A percentile compares a stretch with the other conserved stretches of the same genome.
Conservation (phyloP, 1,284 basidiomycete genomes). For the Marasmius oreades region DNA sequence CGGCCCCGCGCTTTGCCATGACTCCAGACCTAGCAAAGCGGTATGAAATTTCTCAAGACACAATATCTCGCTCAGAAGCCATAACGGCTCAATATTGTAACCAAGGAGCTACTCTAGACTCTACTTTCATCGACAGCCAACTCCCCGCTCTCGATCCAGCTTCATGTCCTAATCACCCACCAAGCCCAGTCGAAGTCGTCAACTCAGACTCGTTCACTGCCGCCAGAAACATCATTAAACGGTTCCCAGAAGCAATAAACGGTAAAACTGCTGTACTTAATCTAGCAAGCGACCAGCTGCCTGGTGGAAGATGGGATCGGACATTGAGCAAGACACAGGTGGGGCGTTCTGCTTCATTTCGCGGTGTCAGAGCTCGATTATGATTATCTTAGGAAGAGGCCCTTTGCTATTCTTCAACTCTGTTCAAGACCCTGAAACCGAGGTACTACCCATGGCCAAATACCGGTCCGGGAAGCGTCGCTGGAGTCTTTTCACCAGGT, state of each 20-base stretch:
- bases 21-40: background rate
- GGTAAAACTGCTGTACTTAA: slow-evolving; percentile 37
- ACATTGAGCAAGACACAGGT: slow-evolving; percentile 34
- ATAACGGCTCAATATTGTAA: background rate
- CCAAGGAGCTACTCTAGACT: slow-evolving; percentile 5
- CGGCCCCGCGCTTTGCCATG: too few relatives aligned
- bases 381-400: slow-evolving; percentile 33
- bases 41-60: background rate
- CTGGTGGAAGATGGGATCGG: slow-evolving; percentile 31
- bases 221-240: slow-evolving; percentile 1
- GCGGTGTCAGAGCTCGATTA: background rate
- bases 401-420: slow-evolving; percentile 43
- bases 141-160: slow-evolving; percentile 2
- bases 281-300: slow-evolving; percentile 35
- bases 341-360: too few relatives aligned
- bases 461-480: slow-evolving; percentile 33
- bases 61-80: background rate
- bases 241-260: slow-evolving; percentile 14
- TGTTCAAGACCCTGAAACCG: slow-evolving; percentile 37
- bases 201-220: slow-evolving; percentile 4
- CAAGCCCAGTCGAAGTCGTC: slow-evolving; percentile 1
- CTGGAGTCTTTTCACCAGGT: slow-evolving; percentile 40
- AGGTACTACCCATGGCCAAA: slow-evolving; percentile 45
- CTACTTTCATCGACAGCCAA: background rate
- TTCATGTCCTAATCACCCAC: background rate